Percentiles rank a stretch among this genome's conserved stretches.
These are phyloP conservation scores for Apocynum venetum DNA, from an alignment of 257 asterid species.

Conservation along the genomic window DNA sequence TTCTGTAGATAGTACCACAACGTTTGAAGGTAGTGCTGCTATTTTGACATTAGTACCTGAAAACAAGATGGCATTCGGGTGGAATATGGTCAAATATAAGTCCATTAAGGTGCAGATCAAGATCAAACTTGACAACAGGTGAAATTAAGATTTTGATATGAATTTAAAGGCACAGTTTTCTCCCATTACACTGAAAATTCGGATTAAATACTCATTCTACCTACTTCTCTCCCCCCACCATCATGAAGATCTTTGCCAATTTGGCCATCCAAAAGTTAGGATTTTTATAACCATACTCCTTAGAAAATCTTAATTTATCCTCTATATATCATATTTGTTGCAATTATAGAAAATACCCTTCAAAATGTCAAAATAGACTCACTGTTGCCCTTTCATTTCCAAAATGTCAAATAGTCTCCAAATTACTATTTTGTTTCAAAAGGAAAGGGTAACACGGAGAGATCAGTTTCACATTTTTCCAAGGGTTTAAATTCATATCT, in stretches of 20 bases:
- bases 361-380: too few relatives aligned
- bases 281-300: background rate
- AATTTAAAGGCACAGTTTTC: background rate
- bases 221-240: background rate
- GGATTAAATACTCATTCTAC: background rate
- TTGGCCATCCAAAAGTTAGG: background rate
- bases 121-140: background rate
- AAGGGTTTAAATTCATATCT: background rate
- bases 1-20: conserved; percentile 64
- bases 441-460: background rate
- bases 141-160: background rate
- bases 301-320: too few relatives aligned
- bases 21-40: conserved; percentile 67
- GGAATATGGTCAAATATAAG: conserved; percentile 1
- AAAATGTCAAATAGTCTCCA: too few relatives aligned
- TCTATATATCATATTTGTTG: too few relatives aligned
- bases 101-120: background rate
- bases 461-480: too few relatives aligned
- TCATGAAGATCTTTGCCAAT: too few relatives aligned
- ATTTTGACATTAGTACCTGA: conserved; percentile 88
- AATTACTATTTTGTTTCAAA: too few relatives aligned
- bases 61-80: background rate
- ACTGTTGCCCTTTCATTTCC: too few relatives aligned
- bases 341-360: too few relatives aligned
- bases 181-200: background rate